Evolutionary conservation across 2,329 filamentous ascomycete genomes (phyloP).

Genomic region (Ascochyta clinopodiicola): DNA sequence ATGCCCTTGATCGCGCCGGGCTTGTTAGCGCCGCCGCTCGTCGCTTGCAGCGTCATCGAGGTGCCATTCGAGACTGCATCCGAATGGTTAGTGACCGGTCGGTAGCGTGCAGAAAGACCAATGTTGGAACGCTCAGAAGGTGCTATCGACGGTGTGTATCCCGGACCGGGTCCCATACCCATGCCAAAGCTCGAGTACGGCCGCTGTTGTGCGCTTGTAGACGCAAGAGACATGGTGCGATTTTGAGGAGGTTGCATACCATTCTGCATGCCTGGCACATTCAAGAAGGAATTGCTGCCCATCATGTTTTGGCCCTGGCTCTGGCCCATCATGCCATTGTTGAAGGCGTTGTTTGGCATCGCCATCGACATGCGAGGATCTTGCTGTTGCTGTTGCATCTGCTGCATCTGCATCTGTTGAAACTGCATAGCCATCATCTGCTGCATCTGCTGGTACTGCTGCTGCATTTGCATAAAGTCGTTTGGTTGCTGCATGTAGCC

Average conservation of each 20-base stretch:
- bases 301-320: conserved; percentile 18
- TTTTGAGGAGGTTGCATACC: conserved; percentile 39
- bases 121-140: conserved; percentile 95
- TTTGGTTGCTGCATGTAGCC: conserved; percentile 73
- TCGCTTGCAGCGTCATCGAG: conserved; percentile 43
- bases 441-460: conserved; percentile 72
- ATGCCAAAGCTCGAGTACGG: conserved; percentile 33
- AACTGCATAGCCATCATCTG: conserved; percentile 43
- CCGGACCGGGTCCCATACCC: conserved; percentile 44
- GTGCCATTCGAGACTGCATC: conserved; percentile 40
- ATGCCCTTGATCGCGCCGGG: conserved; percentile 41
- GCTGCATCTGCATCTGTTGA: conserved; percentile 51
- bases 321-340: conserved; percentile 31
- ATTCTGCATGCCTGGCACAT: conserved; percentile 30
- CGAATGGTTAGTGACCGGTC: conserved; percentile 72
- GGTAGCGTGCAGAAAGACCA: conserved; percentile 86
- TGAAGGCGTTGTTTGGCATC: conserved; percentile 29
- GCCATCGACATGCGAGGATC: conserved; percentile 33
- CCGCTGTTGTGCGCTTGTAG: conserved; percentile 46
- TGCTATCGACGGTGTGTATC: conserved; percentile 89
- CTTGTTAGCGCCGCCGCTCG: conserved; percentile 29
- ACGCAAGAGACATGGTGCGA: conserved; percentile 58
- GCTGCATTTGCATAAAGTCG: conserved; percentile 81
- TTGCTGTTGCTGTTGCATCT: conserved; percentile 42
- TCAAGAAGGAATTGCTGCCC: conserved; percentile 32